Evolutionary conservation across 192 early-diverging fungal species (phyloP), one percentile per base, ranked within the genome.

Genomic region (Backusella mclennaniae): DNA sequence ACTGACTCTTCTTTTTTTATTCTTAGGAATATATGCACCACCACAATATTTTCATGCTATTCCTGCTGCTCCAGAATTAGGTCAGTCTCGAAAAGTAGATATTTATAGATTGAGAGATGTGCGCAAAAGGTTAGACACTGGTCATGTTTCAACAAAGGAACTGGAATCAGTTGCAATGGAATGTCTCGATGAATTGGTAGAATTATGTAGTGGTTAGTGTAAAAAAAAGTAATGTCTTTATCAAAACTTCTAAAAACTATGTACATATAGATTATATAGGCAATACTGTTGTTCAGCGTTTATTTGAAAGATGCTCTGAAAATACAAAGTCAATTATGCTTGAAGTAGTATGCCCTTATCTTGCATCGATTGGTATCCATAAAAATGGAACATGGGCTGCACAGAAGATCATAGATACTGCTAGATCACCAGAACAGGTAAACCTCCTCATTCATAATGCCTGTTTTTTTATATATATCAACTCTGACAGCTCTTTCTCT

Each of bases 361-460:
- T 98, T 77, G 94, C 96, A 6, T 87, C 95, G 0, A 94, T 99
- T 38, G 96, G 96, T 52, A 89, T 96, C 69, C 98, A 99, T 88
- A 99, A 98, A 84, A 98, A 99, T 83, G 98, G 98, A n/a, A 99
- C 98, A 1, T 99, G 98, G 98, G 96, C 95, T 0, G 93, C 96
- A 67, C 98, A 99, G 80, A 97, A 96, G 84, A 93, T 98, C 52
- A 97, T 99, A 63, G 96, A 99, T 76, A 89, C 88, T 29, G 95
- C 96, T 2, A 89, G 90, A 63, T 90, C 90, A 29, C 80, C 91
- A 17, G 80, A 84, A 19, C 94, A 95, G 71, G 79, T 83, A 80
- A 73, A n/a, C n/a, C n/a, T n/a, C n/a, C n/a, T n/a, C n/a, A n/a
- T n/a, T n/a, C n/a, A 33, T 33, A 33, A 33, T 33, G 31, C 31